Base-by-base conservation (phyloP, 129 eudicot genomes). In the Artemisia annua region DNA sequence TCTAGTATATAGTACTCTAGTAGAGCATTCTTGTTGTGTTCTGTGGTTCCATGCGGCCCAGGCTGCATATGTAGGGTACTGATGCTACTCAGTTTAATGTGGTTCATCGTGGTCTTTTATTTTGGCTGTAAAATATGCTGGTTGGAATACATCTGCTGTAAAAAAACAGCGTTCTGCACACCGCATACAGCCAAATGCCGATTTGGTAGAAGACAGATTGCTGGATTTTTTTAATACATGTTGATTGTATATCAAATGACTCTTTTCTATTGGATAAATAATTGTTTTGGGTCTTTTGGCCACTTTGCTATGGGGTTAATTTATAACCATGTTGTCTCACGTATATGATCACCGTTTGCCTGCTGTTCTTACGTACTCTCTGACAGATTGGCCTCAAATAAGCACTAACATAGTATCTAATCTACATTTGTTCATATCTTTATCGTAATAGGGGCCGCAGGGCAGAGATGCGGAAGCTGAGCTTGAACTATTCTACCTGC, bases 391-490 rank as follows among this genome's bases (percentile, higher is more conserved):
- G 11, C 57, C 43, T 43, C 26, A 22, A 49, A 49, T 49, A 48
- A 67, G 15, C 46, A 67, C 48, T 22, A 49, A 59, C 55, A 58
- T 46, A 5, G 7, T 22, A 56, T 55, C 35, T 11, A 12, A 20
- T 60, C 4, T 11, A 48, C 5, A 7, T 52, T 16, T 63, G 71
- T 17, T 63, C n/a, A 13, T 60, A 46, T 53, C 24, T 44, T 53
- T 53, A 49, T 78, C 48, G 53, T 17, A 63, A 56, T 18, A 78
- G 82, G 82, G 73, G 18, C 82, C 64, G 56, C n/a, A n/a, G n/a
- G 84, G 71, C 16, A 74, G 83, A 69, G 69, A 66, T 55, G 80
- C 71, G 48, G 96, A 79, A 74, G 67, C 59, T 58, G 92, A 87
- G 77, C 72, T 84, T 48, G 87, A 85, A 64, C 44, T 59, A 49